A percentile compares a stretch with the other conserved stretches of the same genome.
These are phyloP conservation scores for Rhododendron williamsianum DNA, from an alignment of 148 eudicot genomes.

Conservation along the genomic window DNA sequence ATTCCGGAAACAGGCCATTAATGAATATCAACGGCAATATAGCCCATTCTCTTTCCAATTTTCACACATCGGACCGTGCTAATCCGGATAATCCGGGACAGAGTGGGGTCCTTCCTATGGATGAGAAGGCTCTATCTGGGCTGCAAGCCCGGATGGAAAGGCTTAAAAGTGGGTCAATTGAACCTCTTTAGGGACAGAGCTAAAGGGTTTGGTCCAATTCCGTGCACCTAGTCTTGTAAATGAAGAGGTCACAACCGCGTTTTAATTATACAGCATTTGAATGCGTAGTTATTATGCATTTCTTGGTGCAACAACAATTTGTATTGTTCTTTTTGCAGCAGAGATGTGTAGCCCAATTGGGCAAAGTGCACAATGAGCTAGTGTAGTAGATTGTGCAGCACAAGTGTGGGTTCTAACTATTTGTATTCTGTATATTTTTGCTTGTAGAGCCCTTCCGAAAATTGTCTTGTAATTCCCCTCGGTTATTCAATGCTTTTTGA, in stretches of 20 bases:
- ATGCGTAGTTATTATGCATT: not conserved
- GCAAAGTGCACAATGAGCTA: not conserved
- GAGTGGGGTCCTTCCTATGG: slow-evolving; percentile 85
- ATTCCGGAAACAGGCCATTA: slow-evolving; percentile 49
- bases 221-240: slow-evolving; percentile 21
- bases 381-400: not conserved
- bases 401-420: not conserved
- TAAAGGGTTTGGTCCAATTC: not conserved
- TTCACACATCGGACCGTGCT: slow-evolving; percentile 31
- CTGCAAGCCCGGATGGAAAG: slow-evolving; percentile 97
- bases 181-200: slow-evolving; percentile 37
- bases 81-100: slow-evolving; percentile 42
- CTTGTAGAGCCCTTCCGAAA: not conserved
- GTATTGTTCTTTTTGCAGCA: slow-evolving; percentile 8
- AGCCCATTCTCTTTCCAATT: slow-evolving; percentile 25
- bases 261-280: not conserved
- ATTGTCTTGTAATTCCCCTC: not conserved
- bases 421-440: slow-evolving; percentile 21
- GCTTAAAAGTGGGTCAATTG: slow-evolving; percentile 89
- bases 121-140: slow-evolving; percentile 93
- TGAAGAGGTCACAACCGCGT: slow-evolving; percentile 8
- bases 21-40: slow-evolving; percentile 54
- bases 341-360: slow-evolving; percentile 1
- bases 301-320: not conserved
- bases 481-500: not conserved